Evolutionary conservation across 2,329 filamentous ascomycete species (phyloP).

Genomic region (Aspergillus sojae): DNA sequence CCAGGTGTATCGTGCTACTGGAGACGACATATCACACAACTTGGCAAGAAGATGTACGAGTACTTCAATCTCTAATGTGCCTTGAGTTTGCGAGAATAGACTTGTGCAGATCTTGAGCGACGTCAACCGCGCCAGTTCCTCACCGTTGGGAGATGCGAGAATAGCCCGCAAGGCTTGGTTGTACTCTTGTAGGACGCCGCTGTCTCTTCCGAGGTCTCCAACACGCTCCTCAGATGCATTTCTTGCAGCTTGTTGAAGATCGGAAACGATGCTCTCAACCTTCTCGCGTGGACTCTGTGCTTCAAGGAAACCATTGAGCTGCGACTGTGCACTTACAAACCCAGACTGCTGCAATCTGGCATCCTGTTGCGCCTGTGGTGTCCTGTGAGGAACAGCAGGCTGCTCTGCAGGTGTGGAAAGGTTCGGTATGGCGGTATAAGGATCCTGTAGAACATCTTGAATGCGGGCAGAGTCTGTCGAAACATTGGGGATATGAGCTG

Average conservation of each 20-base stretch:
- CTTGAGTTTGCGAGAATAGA: conserved; percentile 58
- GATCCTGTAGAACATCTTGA: conserved; percentile 64
- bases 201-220: conserved; percentile 58
- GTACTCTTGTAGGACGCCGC: conserved; percentile 60
- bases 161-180: conserved; percentile 59
- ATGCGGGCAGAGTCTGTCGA: conserved; percentile 63
- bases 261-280: conserved; percentile 57
- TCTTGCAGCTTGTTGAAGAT: conserved; percentile 59
- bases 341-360: conserved; percentile 41
- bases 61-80: conserved; percentile 63
- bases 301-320: conserved; percentile 65
- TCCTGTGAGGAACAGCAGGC: conserved; percentile 62
- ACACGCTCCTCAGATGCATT: conserved; percentile 61
- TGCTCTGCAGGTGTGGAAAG: conserved; percentile 65
- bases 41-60: conserved; percentile 63
- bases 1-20: conserved; percentile 57
- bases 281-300: conserved; percentile 56
- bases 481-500: conserved; percentile 56
- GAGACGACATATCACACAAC: conserved; percentile 63
- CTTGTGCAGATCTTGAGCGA: conserved; percentile 60
- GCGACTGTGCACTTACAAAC: conserved; percentile 46
- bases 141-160: conserved; percentile 57
- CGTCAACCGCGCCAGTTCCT: conserved; percentile 57
- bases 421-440: conserved; percentile 61
- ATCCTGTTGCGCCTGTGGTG: conserved; percentile 55